These are phyloP conservation scores for Bauhinia variegata DNA, from an alignment of 306 rosid species.

Conservation along the genomic window DNA sequence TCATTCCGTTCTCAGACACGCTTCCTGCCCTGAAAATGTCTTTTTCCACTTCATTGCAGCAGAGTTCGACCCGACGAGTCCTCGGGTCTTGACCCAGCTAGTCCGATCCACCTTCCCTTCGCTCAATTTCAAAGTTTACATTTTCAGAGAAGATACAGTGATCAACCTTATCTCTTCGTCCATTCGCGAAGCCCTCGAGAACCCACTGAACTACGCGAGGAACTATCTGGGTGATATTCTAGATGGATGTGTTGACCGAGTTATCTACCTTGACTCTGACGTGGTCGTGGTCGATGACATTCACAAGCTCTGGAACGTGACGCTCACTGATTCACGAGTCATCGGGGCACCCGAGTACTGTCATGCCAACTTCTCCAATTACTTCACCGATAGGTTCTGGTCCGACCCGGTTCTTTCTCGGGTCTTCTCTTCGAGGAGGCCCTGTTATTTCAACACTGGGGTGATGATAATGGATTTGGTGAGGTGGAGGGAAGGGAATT, in stretches of 20 bases:
- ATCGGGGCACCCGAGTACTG: slow-evolving; percentile 97
- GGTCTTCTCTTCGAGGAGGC: slow-evolving; percentile 52
- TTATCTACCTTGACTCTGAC: slow-evolving; percentile 90
- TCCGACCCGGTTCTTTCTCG: slow-evolving; percentile 72
- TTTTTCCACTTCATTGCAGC: slow-evolving; percentile 94
- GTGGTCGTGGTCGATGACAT: slow-evolving; percentile 81
- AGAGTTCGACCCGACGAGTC: slow-evolving; percentile 81
- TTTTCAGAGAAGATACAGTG: slow-evolving; percentile 82
- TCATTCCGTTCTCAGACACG: slow-evolving; percentile 85
- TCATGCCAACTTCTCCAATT: slow-evolving; percentile 92
- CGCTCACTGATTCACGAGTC: slow-evolving; percentile 50
- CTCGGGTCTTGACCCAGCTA: slow-evolving; percentile 62
- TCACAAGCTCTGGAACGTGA: slow-evolving; percentile 72
- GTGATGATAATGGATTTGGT: slow-evolving; percentile 90
- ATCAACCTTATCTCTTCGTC: slow-evolving; percentile 85
- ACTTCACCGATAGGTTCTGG: slow-evolving; percentile 90
- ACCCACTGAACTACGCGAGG: slow-evolving; percentile 91
- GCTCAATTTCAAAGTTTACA: slow-evolving; percentile 78
- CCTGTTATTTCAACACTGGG: slow-evolving; percentile 94
- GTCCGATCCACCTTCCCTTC: slow-evolving; percentile 88
- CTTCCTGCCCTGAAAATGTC: slow-evolving; percentile 83
- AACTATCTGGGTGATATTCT: slow-evolving; percentile 87
- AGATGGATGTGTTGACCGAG: slow-evolving; percentile 71
- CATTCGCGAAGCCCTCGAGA: slow-evolving; percentile 76
- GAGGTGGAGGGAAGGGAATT: slow-evolving; percentile 76